phyloP scores from a whole-genome alignment of 177 flowering plant genomes.

The Tripterygium wilfordii region DNA sequence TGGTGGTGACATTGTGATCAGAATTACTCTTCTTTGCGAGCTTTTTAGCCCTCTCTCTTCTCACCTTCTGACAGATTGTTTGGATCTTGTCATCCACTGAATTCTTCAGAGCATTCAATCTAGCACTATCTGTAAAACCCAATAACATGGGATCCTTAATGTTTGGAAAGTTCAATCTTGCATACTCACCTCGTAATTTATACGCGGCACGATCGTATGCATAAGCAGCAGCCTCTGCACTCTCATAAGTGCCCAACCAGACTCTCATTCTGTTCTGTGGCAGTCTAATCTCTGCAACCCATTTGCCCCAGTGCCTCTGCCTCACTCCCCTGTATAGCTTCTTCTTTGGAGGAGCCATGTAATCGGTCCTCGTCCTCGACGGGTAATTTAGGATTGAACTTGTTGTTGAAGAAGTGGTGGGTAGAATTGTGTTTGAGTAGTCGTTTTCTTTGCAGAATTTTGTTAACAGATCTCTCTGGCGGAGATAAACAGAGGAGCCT shows the following conservation, averaged over 20 bases:
- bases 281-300: constrained; percentile 97
- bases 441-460: constrained; percentile 39
- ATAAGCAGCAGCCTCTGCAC: constrained; percentile 84
- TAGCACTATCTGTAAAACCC: constrained; percentile 38
- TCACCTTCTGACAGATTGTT: constrained; percentile 64
- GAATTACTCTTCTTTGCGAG: constrained; percentile 10
- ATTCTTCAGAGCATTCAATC: constrained; percentile 41
- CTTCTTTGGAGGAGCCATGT: constrained; percentile 28
- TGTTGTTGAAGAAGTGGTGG: not conserved
- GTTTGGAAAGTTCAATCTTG: constrained; percentile 82
- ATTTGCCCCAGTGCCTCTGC: constrained; percentile 99
- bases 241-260: constrained; percentile 90
- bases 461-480: constrained; percentile 62
- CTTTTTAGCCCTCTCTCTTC: constrained; percentile 32
- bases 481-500: constrained; percentile 75
- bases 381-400: constrained; percentile 3
- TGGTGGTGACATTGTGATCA: not conserved
- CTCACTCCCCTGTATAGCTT: constrained; percentile 97
- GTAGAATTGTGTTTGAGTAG: not conserved
- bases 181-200: constrained; percentile 83
- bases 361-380: not conserved
- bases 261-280: constrained; percentile 92
- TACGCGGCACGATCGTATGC: constrained; percentile 94
- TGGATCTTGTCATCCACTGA: constrained; percentile 89
- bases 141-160: constrained; percentile 38